phyloP scores from a whole-genome alignment of 2,329 filamentous ascomycete species.

The Fusarium praegraminearum region DNA sequence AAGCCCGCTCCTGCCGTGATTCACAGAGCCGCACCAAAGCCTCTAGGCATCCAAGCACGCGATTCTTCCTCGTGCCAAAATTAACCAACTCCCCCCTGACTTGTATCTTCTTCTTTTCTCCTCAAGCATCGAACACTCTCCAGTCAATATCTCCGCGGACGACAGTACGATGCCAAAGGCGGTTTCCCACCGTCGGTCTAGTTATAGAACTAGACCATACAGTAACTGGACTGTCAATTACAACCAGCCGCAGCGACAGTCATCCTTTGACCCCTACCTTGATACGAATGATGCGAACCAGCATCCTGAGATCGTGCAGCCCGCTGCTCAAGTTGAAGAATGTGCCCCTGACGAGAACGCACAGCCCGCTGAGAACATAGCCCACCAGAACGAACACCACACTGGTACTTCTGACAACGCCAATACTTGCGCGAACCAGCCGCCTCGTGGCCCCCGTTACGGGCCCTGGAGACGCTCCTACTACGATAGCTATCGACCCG shows the following conservation, averaged over 20 bases:
- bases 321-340: not conserved
- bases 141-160: not conserved
- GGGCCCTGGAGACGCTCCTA: not conserved
- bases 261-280: not conserved
- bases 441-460: not conserved
- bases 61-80: not conserved
- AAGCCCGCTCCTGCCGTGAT: not conserved
- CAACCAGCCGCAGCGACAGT: not conserved
- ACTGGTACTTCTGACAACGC: not conserved
- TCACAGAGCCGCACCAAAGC: not conserved
- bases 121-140: not conserved
- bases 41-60: not conserved
- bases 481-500: not conserved
- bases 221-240: not conserved
- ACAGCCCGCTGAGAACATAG: not conserved
- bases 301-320: not conserved
- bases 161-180: not conserved
- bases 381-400: not conserved
- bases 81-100: no score
- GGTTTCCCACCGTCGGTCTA: not conserved
- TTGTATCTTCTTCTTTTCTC: not conserved
- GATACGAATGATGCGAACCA: not conserved
- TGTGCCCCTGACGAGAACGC: not conserved
- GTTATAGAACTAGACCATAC: not conserved
- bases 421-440: not conserved